Conservation (phyloP, 208 protist genomes). For the Trichomonas gallinae region DNA sequence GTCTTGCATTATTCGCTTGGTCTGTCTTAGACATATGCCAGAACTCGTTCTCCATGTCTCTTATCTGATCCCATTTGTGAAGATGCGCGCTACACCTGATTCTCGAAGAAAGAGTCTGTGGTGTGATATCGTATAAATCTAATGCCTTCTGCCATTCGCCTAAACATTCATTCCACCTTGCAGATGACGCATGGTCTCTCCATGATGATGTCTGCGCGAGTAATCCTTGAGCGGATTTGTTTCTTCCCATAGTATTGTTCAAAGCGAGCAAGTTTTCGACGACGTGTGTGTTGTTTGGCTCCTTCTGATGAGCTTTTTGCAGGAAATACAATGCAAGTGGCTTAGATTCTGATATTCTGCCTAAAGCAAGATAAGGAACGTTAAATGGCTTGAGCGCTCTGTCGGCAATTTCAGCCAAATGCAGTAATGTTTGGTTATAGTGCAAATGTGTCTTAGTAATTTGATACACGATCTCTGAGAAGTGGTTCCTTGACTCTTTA, state of each 20-base stretch:
- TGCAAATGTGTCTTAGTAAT: neutral
- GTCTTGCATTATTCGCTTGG: neutral
- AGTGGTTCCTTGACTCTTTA: neutral
- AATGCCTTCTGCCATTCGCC: neutral
- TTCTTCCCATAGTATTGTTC: neutral
- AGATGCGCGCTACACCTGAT: neutral
- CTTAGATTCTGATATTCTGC: neutral
- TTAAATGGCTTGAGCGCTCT: neutral
- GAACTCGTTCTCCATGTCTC: neutral
- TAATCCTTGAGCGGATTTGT: neutral
- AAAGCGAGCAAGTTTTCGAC: neutral
- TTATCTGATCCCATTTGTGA: neutral
- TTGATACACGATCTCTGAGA: neutral
- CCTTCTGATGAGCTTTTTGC: neutral
- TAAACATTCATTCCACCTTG: neutral
- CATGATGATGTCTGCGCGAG: neutral
- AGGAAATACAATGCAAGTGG: conserved; percentile 5
- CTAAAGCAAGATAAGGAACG: neutral
- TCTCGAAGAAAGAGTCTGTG: neutral
- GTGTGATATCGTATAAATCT: neutral
- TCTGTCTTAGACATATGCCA: neutral
- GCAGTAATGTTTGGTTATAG: neutral
- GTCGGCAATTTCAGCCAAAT: neutral
- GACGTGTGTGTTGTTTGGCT: neutral
- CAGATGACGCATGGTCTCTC: neutral